Base-by-base conservation (phyloP, 2,329 filamentous ascomycete species). In the Penicillium sp. region DNA sequence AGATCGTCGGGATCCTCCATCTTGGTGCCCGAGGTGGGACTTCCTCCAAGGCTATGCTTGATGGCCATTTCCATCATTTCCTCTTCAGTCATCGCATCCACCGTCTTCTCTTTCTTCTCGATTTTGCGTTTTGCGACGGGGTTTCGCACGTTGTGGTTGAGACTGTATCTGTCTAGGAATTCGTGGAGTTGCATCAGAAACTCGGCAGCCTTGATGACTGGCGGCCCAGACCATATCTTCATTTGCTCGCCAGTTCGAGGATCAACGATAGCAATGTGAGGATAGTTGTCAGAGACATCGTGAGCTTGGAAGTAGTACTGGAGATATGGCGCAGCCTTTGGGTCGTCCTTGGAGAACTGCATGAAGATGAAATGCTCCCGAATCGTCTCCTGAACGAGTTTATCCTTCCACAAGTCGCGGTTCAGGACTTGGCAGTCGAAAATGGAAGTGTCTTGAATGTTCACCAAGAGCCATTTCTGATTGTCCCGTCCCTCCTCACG, bases 371-470 rank as follows among this genome's bases (percentile, higher is more conserved):
- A 98, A 71, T 94, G 90, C 65, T 96, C 91, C 60, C 81, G 81
- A 28, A 98, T 77, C 1, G 94, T 81, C n/a, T 87, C 82, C 59
- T 80, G 82, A 48, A 98, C 82, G 2, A 83, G 79, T 13, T 80
- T 69, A 58, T 96, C 86, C 71, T 96, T 96, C 93, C 93, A 98
- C 46, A 97, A 83, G 66, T 98, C 93, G 39, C 93, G 81, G 65
- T 98, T 98, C 13, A 98, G 75, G 3, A 88, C 80, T 66, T 98
- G 93, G 68, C 93, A 98, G 68, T 93, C 87, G 67, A 98, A 98
- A 61, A 95, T 84, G 33, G 87, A 87, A 56, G 88, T 82, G 65
- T 98, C 90, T 69, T 98, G 93, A 12, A 98, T 83, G 66, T 98
- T 97, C 53, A 96, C 89, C 58, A 98, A 71, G 41, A 98, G 80